phyloP scores from a whole-genome alignment of 208 protist genomes.

The Porcisia hertigi region DNA sequence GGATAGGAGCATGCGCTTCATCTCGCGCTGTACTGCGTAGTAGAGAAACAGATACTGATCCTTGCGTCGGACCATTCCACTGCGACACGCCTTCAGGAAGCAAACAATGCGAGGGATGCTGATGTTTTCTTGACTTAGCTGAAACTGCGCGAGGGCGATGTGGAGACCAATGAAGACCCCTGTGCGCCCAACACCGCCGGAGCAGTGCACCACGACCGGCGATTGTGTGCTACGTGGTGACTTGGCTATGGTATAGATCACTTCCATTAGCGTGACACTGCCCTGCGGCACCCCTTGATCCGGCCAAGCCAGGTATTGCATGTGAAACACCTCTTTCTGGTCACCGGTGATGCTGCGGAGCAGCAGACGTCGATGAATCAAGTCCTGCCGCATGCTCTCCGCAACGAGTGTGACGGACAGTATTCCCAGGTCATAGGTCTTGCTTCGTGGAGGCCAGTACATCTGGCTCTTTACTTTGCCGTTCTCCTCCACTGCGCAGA shows the following conservation, averaged over 20 bases:
- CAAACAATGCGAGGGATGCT: conserved; percentile 64
- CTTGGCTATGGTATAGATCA: conserved; percentile 71
- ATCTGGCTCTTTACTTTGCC: conserved; percentile 75
- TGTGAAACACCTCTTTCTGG: conserved; percentile 68
- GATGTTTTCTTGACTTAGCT: conserved; percentile 56
- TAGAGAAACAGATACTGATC: conserved; percentile 87
- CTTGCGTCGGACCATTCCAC: conserved; percentile 82
- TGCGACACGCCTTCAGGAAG: conserved; percentile 72
- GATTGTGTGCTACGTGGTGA: conserved; percentile 44
- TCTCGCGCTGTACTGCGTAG: conserved; percentile 70
- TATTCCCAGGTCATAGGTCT: conserved; percentile 52
- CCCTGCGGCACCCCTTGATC: conserved; percentile 85
- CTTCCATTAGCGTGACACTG: conserved; percentile 71
- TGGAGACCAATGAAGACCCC: conserved; percentile 88
- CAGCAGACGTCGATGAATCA: conserved; percentile 51
- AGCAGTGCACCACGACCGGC: conserved; percentile 86
- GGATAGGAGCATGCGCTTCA: conserved; percentile 80
- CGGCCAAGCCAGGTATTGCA: conserved; percentile 86
- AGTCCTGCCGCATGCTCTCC: conserved; percentile 48
- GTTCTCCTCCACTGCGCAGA: conserved; percentile 69
- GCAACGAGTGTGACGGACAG: conserved; percentile 48
- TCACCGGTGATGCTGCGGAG: conserved; percentile 50
- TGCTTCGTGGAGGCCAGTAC: conserved; percentile 73
- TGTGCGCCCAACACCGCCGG: conserved; percentile 86
- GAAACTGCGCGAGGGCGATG: conserved; percentile 71